Evolutionary conservation across 1,139 yeast genomes (phyloP).

Genomic region (Debaryomyces coudertii): DNA sequence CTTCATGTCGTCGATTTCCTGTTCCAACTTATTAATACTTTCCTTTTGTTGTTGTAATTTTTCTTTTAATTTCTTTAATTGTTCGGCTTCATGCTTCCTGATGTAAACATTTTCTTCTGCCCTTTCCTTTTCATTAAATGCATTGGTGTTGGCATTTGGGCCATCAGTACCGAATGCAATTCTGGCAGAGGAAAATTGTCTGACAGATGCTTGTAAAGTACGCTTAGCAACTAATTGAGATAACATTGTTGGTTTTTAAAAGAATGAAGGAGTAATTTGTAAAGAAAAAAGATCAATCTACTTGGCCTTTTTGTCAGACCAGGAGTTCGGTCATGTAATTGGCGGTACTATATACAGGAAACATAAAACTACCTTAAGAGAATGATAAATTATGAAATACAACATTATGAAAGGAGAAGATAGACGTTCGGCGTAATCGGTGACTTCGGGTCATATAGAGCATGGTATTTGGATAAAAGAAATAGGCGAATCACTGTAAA

Average conservation of each 20-base stretch:
- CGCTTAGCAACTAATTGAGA: constrained; percentile 37
- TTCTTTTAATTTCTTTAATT: constrained; percentile 50
- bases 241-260: constrained; percentile 28
- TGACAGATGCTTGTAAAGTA: constrained; percentile 30
- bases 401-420: background rate
- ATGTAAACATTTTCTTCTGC: constrained; percentile 50
- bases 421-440: no score
- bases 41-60: constrained; percentile 50
- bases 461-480: background rate
- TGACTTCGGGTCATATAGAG: no score
- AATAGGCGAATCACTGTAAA: background rate
- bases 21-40: constrained; percentile 45
- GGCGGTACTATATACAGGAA: constrained; percentile 4
- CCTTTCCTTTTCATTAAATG: constrained; percentile 48
- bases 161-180: constrained; percentile 26
- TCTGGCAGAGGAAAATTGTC: constrained; percentile 46
- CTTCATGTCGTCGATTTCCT: constrained; percentile 42
- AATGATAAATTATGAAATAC: no score
- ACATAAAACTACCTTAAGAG: no score
- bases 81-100: constrained; percentile 52
- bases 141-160: constrained; percentile 22
- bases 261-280: background rate
- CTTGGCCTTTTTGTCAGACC: background rate
- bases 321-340: constrained; percentile 5
- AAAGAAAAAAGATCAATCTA: background rate